Conservation (phyloP, 805 yeast species). For the Yarrowia sp. region DNA sequence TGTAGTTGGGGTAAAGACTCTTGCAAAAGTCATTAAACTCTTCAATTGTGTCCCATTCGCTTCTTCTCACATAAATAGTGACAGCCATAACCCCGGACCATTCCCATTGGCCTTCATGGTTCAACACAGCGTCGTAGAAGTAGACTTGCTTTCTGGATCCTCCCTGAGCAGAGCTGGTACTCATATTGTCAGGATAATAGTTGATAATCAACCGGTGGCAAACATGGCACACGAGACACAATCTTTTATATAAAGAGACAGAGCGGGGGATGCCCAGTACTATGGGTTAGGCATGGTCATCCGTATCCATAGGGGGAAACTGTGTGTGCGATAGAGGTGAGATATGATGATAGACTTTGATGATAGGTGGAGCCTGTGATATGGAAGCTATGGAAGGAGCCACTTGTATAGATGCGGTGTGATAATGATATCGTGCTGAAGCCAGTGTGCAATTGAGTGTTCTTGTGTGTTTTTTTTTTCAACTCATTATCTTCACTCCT, state of each 20-base stretch:
- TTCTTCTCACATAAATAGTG: conserved; percentile 1
- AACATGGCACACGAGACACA: background rate
- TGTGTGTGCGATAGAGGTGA: background rate
- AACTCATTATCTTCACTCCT: too few relatives aligned
- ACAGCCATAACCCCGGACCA: conserved; percentile 7
- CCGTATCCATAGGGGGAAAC: background rate
- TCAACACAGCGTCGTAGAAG: conserved; percentile 24
- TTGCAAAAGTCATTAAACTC: conserved; percentile 26
- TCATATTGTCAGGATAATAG: background rate
- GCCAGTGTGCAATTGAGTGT: background rate
- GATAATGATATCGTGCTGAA: too few relatives aligned
- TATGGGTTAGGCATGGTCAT: conserved; percentile 12
- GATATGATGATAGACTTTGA: background rate
- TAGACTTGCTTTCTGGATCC: conserved; percentile 19
- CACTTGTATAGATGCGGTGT: too few relatives aligned
- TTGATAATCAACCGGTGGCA: background rate
- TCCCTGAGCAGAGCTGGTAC: conserved; percentile 9
- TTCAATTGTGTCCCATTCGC: conserved; percentile 22
- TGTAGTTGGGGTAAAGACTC: conserved; percentile 8
- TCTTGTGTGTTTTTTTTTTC: background rate
- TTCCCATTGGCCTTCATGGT: conserved; percentile 29
- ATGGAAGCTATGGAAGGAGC: too few relatives aligned
- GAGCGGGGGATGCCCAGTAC: background rate
- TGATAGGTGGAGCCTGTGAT: background rate
- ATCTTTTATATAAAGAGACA: background rate